These are phyloP conservation scores for Epipyxis sp. DNA, from an alignment of 108 stramenopile genomes.

Conservation along the genomic window DNA sequence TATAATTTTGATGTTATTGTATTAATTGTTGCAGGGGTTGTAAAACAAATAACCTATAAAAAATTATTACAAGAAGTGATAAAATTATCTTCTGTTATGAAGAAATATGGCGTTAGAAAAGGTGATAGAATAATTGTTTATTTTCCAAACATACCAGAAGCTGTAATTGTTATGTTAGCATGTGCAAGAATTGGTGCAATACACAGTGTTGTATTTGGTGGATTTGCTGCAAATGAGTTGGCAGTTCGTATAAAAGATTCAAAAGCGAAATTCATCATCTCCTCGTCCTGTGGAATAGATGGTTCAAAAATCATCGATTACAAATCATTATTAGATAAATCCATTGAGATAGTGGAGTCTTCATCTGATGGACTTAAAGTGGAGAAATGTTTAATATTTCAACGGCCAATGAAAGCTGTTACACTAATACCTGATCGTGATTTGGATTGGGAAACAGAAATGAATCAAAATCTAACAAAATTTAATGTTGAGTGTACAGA, in stretches of 20 bases:
- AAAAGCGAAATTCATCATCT: slow-evolving; percentile 65
- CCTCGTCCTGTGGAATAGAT: slow-evolving; percentile 63
- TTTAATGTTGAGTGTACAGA: slow-evolving; percentile 46
- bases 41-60: slow-evolving; percentile 53
- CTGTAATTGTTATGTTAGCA: slow-evolving; percentile 70
- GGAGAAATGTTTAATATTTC: slow-evolving; percentile 54
- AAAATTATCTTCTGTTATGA: slow-evolving; percentile 55
- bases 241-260: slow-evolving; percentile 64
- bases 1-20: too few relatives aligned
- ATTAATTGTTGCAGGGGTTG: too few relatives aligned
- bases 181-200: slow-evolving; percentile 72
- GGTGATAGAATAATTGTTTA: slow-evolving; percentile 74
- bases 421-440: slow-evolving; percentile 42
- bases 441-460: slow-evolving; percentile 45
- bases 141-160: slow-evolving; percentile 77
- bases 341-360: slow-evolving; percentile 58
- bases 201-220: slow-evolving; percentile 79
- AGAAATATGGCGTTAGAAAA: slow-evolving; percentile 54
- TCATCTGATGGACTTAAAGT: slow-evolving; percentile 33
- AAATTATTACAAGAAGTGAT: slow-evolving; percentile 64
- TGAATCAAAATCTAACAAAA: slow-evolving; percentile 1
- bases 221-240: slow-evolving; percentile 70
- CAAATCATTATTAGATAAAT: slow-evolving; percentile 62
- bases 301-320: slow-evolving; percentile 57
- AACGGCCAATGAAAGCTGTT: slow-evolving; percentile 43